Base-by-base conservation (phyloP, 768 basidiomycete genomes). In the Lentinula raphanica region DNA sequence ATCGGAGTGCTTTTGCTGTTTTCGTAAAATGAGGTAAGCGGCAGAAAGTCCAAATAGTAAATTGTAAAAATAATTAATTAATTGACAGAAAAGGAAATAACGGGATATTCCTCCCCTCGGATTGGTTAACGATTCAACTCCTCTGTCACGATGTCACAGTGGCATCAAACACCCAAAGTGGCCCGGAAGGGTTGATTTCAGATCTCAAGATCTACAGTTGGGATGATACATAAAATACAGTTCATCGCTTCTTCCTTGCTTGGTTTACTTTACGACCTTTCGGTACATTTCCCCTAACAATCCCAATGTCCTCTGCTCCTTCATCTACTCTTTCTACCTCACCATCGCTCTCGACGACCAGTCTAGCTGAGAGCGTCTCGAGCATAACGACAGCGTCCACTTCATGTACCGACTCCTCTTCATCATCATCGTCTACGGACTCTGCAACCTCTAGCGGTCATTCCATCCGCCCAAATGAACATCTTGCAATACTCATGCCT, bases 401-500 rank as follows among this genome's bases (percentile, higher is more conserved):
- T 2, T 28, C 29, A 17, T 28, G 27, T 21, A 48, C 46, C 3
- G 46, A 48, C 21, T 21, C 42, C 12, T 25, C 19, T 9, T 44
- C 42, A 21, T 12, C 12, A 8, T 44, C 42, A 21, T 44, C 40
- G 23, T 42, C 42, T 21, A 21, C 42, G 5, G 19, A 44, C 42
- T 44, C 42, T 44, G 9, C 21, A 12, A 21, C 21, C 8, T 44
- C 42, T 9, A 44, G 12, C 13, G 23, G 3, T 21, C 42, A 44
- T n/a, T 44, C 15, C 6, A 53, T 35, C 3, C 77, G 77, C 32
- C 69, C 70, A 55, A 88, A 90, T 69, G 86, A 90, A 69, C 88
- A 92, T 64, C 80, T 92, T 27, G 90, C 90, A 21, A 87, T 92
- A 28, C 76, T 90, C 12, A 80, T 92, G 42, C 80, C 83, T 25